Evolutionary conservation across 768 basidiomycete species (phyloP).

Genomic region (Podaxis pistillaris): DNA sequence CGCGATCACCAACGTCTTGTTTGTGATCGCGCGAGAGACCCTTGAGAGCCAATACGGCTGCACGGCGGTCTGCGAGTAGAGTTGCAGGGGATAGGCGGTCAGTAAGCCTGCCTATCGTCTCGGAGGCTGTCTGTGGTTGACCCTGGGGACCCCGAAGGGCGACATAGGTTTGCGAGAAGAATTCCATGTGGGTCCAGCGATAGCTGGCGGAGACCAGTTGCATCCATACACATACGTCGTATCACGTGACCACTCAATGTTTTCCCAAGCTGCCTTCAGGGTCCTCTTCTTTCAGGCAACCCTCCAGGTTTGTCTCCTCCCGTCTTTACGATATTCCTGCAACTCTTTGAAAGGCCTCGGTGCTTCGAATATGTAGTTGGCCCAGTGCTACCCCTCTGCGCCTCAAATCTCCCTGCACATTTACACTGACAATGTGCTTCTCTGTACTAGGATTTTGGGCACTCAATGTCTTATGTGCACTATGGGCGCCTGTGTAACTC

Average conservation of each 20-base stretch:
- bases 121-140: constrained; percentile 77
- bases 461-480: neutral
- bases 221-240: neutral
- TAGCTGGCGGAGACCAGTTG: neutral
- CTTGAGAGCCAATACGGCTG: constrained; percentile 91
- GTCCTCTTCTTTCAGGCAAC: neutral
- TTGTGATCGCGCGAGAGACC: constrained; percentile 91
- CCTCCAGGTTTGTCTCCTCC: neutral
- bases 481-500: neutral
- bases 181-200: constrained; percentile 57
- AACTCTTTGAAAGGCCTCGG: neutral
- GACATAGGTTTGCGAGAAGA: constrained; percentile 81
- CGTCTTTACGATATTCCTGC: neutral
- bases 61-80: constrained; percentile 86
- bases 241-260: neutral
- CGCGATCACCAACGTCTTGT: constrained; percentile 78
- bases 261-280: neutral
- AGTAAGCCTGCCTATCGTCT: constrained; percentile 85
- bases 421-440: neutral
- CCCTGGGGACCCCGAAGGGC: constrained; percentile 84
- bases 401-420: neutral
- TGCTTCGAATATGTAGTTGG: neutral
- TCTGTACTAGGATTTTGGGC: neutral
- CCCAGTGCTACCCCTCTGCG: neutral
- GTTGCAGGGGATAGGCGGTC: constrained; percentile 90